Conservation (phyloP, 805 yeast genomes). For the Yarrowia sp. region DNA sequence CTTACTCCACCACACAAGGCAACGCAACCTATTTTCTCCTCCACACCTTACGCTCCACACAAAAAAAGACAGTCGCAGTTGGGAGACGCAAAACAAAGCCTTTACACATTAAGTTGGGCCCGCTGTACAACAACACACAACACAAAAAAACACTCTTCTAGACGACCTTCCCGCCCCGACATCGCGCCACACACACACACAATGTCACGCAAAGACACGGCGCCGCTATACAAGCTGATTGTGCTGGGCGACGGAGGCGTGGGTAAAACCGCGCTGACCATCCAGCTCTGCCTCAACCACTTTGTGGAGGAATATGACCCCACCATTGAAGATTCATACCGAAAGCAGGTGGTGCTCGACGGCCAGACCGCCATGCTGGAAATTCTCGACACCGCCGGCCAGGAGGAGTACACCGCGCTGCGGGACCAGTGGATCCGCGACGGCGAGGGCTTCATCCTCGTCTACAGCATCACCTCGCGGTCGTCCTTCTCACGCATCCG, state of each 20-base stretch:
- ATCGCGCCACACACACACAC: not conserved
- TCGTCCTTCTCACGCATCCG: slow-evolving; percentile 81
- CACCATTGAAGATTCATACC: slow-evolving; percentile 68
- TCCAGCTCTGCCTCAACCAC: slow-evolving; percentile 76
- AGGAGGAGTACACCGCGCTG: slow-evolving; percentile 73
- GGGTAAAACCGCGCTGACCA: slow-evolving; percentile 95
- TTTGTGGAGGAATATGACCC: slow-evolving; percentile 98
- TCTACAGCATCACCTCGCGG: slow-evolving; percentile 82
- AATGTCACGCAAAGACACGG: slow-evolving; percentile 33
- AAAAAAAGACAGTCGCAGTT: slow-evolving; percentile 4
- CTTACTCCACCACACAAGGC: not conserved
- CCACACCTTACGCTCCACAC: slow-evolving; percentile 9
- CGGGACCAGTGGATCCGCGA: slow-evolving; percentile 88
- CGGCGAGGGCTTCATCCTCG: slow-evolving; percentile 87
- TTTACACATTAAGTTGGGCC: slow-evolving; percentile 14
- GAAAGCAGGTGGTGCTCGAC: slow-evolving; percentile 83
- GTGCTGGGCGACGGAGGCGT: slow-evolving; percentile 99
- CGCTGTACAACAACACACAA: not conserved
- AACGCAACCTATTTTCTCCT: slow-evolving; percentile 7
- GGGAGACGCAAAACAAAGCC: slow-evolving; percentile 17
- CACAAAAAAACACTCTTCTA: slow-evolving; percentile 14
- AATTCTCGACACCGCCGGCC: slow-evolving; percentile 93
- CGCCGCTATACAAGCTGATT: slow-evolving; percentile 66
- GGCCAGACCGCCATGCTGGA: slow-evolving; percentile 73
- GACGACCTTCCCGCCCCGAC: not conserved